Evolutionary conservation across 2,329 filamentous ascomycete species (phyloP), one percentile per base, ranked within the genome.

Genomic region (Pseudocercospora vitis): DNA sequence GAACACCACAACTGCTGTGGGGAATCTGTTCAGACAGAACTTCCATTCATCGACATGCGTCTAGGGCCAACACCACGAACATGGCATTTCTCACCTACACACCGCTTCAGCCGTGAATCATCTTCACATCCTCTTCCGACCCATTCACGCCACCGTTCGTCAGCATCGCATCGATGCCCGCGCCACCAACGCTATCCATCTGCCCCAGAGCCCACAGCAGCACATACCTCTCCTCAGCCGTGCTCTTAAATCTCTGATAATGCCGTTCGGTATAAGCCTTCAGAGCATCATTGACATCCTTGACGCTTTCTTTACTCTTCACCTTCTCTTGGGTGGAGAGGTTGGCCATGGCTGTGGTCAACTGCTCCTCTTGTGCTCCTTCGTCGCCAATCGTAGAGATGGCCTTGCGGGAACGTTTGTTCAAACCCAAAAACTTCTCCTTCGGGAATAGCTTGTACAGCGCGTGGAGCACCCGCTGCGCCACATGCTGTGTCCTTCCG

Each of bases 161-260:
- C 9, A 58, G 19, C 23, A 39, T 32, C 26, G 32, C 16, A 16
- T 48, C 47, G 14, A 50, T 60, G 46, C 50, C 56, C 23, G 54
- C 59, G 26, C 59, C 66, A 42, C 63, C 63, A 3, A 86, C 79
- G 69, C 80, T 87, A 67, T 95, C 91, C 91, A 97, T 97, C 75
- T 96, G 89, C 66, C 86, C 82, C 58, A 97, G 76, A 58, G 92
- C 95, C 80, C 95, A 97, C 72, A 96, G 90, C 33, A 97, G 82
- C 65, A 99, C 74, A 73, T 91, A 97, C 68, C 91, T 95, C 76
- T 97, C 94, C 69, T 97, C 92, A 33, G 91, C 84, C 63, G 96
- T 75, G 67, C 95, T 92, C 70, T 96, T 91, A 63, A 94, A 81
- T 50, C 92, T 81, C 71, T 86, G 87, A 71, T 95, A 96, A 71